phyloP scores from a whole-genome alignment of 331 rosid species.

The Quercus tomentella region DNA sequence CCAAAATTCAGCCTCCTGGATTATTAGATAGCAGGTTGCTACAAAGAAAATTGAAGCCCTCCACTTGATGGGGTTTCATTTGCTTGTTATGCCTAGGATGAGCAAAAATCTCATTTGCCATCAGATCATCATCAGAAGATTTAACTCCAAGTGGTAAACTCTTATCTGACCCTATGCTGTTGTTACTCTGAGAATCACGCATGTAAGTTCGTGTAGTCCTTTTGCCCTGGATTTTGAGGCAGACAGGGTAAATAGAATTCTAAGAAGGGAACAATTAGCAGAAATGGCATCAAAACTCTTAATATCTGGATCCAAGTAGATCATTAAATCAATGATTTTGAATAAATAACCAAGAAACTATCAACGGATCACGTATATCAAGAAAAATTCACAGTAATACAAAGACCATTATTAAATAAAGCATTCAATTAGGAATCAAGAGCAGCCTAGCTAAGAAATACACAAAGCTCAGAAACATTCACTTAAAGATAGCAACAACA shows the following conservation, averaged over 20 bases:
- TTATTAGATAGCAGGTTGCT: constrained; percentile 72
- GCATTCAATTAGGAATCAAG: too few species aligned
- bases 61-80: constrained; percentile 89
- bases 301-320: neutral
- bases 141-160: constrained; percentile 33
- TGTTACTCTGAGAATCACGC: constrained; percentile 48
- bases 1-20: constrained; percentile 98
- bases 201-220: constrained; percentile 58
- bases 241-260: neutral
- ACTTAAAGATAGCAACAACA: too few species aligned
- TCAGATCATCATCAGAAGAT: constrained; percentile 44
- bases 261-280: neutral
- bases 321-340: too few species aligned
- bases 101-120: constrained; percentile 50
- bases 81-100: constrained; percentile 86
- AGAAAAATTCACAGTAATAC: too few species aligned
- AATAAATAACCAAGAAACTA: too few species aligned
- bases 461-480: too few species aligned
- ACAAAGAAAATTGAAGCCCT: constrained; percentile 89
- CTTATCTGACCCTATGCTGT: constrained; percentile 34
- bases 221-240: constrained; percentile 49
- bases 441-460: too few species aligned
- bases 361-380: too few species aligned
- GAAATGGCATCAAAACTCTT: neutral
- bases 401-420: too few species aligned